Evolutionary conservation across 306 rosid genomes (phyloP).

Genomic region (Prunus dulcis): DNA sequence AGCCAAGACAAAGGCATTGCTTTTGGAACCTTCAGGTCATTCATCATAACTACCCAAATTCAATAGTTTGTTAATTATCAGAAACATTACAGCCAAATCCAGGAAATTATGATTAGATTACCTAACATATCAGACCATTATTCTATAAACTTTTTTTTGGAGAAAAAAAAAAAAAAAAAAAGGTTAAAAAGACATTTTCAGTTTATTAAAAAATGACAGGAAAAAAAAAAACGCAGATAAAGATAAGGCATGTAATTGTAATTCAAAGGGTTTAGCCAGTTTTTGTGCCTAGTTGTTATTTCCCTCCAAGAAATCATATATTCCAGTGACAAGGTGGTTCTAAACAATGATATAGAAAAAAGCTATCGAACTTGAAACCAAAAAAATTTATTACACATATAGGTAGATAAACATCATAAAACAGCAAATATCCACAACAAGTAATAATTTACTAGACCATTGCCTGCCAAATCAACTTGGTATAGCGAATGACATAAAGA

Average conservation of each 20-base stretch:
- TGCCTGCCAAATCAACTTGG: not conserved
- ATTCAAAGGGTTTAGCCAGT: not conserved
- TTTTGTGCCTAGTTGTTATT: not conserved
- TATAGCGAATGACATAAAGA: conserved; percentile 16
- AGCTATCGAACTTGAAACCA: not conserved
- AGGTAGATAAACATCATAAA: not conserved
- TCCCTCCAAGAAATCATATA: not conserved
- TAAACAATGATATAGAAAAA: not conserved
- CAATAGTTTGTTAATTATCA: too few relatives aligned
- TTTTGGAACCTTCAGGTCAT: not conserved
- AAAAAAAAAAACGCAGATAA: not conserved
- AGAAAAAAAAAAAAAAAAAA: too few relatives aligned
- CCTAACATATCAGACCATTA: too few relatives aligned
- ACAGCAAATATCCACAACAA: not conserved
- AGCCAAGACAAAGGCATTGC: not conserved
- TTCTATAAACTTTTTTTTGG: too few relatives aligned
- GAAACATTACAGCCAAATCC: too few relatives aligned
- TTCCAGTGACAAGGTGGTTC: not conserved
- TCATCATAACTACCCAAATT: too few relatives aligned
- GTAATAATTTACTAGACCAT: not conserved
- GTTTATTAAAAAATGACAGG: not conserved
- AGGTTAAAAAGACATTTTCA: not conserved
- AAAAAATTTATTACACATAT: not conserved
- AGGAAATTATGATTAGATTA: too few relatives aligned
- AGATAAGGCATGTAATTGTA: not conserved